These are phyloP conservation scores for Fraxinus pennsylvanica DNA, from an alignment of 257 asterid genomes.

Conservation along the genomic window DNA sequence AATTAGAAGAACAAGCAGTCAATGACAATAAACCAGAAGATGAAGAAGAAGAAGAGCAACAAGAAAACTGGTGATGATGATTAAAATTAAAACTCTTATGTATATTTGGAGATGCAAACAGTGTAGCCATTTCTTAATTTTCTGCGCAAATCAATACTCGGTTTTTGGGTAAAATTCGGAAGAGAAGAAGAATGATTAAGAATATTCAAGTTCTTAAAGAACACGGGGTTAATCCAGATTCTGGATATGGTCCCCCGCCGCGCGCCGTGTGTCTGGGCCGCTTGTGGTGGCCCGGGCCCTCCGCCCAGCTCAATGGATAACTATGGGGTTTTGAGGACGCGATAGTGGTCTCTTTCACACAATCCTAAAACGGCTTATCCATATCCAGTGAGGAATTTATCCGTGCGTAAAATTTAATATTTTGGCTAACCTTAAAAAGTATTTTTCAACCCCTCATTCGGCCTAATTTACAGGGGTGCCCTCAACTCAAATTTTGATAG, in stretches of 20 bases:
- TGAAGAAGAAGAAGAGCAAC: constrained; percentile 34
- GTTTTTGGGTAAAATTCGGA: not conserved
- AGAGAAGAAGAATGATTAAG: not conserved
- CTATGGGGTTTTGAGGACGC: not conserved
- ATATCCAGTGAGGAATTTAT: no score
- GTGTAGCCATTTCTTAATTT: constrained; percentile 50
- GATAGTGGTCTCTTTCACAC: no score
- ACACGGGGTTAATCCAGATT: not conserved
- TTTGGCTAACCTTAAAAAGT: no score
- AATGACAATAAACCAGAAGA: constrained; percentile 29
- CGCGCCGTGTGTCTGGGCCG: not conserved
- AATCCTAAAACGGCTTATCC: no score
- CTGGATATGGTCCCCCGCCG: not conserved
- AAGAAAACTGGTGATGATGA: constrained; percentile 39
- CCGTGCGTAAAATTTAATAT: no score
- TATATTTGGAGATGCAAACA: constrained; percentile 49
- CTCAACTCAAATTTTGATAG: no score
- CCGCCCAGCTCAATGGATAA: not conserved
- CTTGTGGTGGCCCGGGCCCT: not conserved
- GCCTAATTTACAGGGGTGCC: no score
- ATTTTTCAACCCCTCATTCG: no score
- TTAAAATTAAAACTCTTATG: constrained; percentile 37
- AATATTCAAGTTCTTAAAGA: not conserved
- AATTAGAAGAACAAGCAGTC: constrained; percentile 25
- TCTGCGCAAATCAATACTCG: not conserved